Conservation (phyloP, 108 stramenopile species). For the Nitzschia sp. region DNA sequence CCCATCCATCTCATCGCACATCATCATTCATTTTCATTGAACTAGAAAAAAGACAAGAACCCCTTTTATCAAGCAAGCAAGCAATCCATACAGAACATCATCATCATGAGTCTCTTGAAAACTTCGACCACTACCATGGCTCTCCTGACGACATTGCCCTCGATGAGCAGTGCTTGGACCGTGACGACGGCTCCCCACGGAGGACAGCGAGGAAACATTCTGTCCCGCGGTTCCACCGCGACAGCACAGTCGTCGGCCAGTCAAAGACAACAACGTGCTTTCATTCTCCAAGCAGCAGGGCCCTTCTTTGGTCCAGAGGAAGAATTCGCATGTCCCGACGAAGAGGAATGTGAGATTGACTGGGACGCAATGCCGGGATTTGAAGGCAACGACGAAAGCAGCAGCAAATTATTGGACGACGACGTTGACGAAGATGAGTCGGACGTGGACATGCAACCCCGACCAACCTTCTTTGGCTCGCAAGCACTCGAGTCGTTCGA, state of each 20-base stretch:
- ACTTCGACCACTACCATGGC: background rate
- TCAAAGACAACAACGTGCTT: too few species aligned
- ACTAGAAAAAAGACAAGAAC: background rate
- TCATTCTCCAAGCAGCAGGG: background rate
- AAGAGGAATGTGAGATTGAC: constrained; percentile 42
- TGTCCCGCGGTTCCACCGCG: too few species aligned
- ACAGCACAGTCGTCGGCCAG: too few species aligned
- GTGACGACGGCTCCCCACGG: too few species aligned
- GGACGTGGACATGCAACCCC: constrained; percentile 9
- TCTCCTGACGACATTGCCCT: background rate
- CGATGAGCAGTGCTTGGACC: background rate
- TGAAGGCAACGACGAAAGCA: too few species aligned
- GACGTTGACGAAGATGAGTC: background rate
- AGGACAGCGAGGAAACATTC: too few species aligned
- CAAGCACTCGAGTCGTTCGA: constrained; percentile 9
- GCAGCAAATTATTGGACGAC: too few species aligned
- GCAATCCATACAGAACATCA: background rate
- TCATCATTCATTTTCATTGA: too few species aligned
- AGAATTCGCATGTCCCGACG: constrained; percentile 23
- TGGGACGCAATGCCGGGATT: constrained; percentile 36
- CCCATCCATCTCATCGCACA: too few species aligned
- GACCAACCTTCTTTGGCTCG: background rate
- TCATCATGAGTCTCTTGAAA: background rate
- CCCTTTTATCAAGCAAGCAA: background rate
- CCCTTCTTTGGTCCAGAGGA: constrained; percentile 14